A percentile compares a stretch with the other conserved stretches of the same genome.
Conservation (phyloP, 2,329 filamentous ascomycete genomes). For the Hymenoscyphus scutula region DNA sequence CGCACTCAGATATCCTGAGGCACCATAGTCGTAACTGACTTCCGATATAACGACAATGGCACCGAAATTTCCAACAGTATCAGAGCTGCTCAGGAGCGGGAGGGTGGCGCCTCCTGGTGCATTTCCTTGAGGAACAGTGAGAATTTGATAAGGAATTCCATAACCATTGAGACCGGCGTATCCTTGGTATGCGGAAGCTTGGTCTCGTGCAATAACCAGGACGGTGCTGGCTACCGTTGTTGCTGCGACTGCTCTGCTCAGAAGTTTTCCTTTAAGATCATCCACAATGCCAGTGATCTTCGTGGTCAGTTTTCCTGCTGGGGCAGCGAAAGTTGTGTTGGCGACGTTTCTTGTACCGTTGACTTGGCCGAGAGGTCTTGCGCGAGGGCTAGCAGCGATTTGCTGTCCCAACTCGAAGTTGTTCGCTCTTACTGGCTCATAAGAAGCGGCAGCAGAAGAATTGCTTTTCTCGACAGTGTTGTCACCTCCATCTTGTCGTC, state of each 20-base stretch:
- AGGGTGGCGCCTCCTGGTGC: conserved; percentile 43
- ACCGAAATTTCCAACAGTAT: conserved; percentile 2
- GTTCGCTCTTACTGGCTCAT: background rate
- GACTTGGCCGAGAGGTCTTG: background rate
- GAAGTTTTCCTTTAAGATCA: background rate
- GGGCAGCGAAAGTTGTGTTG: background rate
- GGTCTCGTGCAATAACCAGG: conserved; percentile 53
- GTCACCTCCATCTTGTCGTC: background rate
- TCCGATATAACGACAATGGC: conserved; percentile 43
- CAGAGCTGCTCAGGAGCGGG: conserved; percentile 7
- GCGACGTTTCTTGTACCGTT: background rate
- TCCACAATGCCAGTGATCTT: background rate
- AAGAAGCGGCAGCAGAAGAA: background rate
- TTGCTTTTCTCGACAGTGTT: background rate
- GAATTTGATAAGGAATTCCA: conserved; percentile 55
- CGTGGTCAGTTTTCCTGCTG: background rate
- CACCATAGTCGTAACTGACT: conserved; percentile 45
- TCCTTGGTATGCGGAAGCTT: conserved; percentile 45
- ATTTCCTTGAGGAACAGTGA: conserved; percentile 48
- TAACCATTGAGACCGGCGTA: conserved; percentile 56
- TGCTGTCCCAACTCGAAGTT: background rate
- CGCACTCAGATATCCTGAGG: conserved; percentile 18
- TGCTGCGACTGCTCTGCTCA: conserved; percentile 1
- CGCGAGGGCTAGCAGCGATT: background rate
- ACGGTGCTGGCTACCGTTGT: conserved; percentile 41